Conservation (phyloP, 257 asterid genomes). For the Solanum stenotomum region DNA sequence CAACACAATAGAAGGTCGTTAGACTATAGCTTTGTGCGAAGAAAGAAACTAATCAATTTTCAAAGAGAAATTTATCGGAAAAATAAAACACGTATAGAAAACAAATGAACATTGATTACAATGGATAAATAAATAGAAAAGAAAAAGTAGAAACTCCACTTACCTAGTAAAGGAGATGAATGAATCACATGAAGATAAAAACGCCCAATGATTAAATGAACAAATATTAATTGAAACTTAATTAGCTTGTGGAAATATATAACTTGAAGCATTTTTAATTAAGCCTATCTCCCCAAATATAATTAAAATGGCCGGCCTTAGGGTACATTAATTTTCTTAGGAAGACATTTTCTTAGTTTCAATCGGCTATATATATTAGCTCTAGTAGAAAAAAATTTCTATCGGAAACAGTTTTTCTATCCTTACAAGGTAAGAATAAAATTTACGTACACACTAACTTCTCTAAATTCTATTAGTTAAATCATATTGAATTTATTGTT, state of each 20-base stretch:
- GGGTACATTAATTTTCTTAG: neutral
- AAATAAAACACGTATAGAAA: no score
- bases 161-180: neutral
- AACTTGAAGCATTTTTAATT: neutral
- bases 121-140: neutral
- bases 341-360: neutral
- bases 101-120: neutral
- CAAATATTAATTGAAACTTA: neutral
- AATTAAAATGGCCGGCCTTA: neutral
- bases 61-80: no score
- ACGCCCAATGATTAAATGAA: neutral
- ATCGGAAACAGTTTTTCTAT: neutral
- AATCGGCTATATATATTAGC: neutral
- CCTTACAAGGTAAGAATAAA: no score
- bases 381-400: neutral
- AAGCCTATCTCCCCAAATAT: neutral
- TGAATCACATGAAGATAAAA: neutral
- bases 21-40: neutral
- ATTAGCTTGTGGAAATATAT: neutral
- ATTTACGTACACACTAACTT: neutral
- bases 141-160: neutral
- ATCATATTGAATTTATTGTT: neutral
- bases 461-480: rapidly evolving
- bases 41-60: neutral
- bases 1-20: neutral